Evolutionary conservation across 345 rosid genomes (phyloP).

Genomic region (Aegle marmelos): DNA sequence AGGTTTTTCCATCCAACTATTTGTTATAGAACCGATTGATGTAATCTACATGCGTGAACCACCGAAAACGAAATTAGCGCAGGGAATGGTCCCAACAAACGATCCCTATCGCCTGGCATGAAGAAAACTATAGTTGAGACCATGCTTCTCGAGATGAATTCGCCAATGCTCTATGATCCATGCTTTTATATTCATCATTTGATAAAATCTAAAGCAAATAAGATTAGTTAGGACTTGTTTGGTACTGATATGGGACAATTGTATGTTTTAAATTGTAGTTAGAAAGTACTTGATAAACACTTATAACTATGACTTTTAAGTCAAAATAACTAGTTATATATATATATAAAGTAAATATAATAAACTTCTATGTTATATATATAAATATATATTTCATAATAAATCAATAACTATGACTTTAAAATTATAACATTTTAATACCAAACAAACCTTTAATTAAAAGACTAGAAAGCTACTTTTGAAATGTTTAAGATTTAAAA

Average conservation of each 20-base stretch:
- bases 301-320: rapidly evolving
- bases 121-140: constrained; percentile 37
- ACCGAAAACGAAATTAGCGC: constrained; percentile 32
- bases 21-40: constrained; percentile 38
- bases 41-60: background rate
- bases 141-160: background rate
- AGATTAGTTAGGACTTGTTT: background rate
- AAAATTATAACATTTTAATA: too few species aligned
- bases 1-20: constrained; percentile 39
- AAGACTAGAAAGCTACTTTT: too few species aligned
- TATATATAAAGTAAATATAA: too few species aligned
- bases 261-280: rapidly evolving
- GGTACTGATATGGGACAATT: rapidly evolving
- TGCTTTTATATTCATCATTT: constrained; percentile 18
- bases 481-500: too few species aligned
- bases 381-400: too few species aligned
- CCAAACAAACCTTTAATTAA: too few species aligned
- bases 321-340: rapidly evolving
- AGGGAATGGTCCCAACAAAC: constrained; percentile 33
- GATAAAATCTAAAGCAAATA: background rate
- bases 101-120: constrained; percentile 26
- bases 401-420: too few species aligned
- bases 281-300: too few species aligned
- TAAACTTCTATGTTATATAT: too few species aligned
- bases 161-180: background rate